Percentiles rank a stretch among this genome's conserved stretches.
Conservation (phyloP, 495 filamentous ascomycete genomes). For the Chaetomium fimeti region DNA sequence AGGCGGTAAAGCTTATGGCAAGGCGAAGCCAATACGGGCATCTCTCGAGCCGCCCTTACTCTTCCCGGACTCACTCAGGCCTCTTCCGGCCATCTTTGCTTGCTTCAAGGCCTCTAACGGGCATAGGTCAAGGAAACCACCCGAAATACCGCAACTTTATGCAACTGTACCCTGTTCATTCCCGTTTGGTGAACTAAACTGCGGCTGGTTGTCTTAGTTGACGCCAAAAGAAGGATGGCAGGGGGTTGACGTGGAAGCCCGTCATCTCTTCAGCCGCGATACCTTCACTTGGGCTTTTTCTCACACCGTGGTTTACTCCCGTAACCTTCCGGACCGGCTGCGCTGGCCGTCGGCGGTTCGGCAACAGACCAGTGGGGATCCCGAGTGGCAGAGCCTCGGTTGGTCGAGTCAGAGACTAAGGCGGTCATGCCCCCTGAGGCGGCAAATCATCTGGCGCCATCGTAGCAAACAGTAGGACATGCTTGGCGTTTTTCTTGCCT, state of each 20-base stretch:
- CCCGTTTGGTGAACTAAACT: not conserved
- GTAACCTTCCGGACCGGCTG: not conserved
- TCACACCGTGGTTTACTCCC: not conserved
- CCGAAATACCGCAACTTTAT: not conserved
- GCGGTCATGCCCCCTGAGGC: not conserved
- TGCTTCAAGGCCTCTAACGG: no score
- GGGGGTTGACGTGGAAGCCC: not conserved
- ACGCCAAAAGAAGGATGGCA: no score
- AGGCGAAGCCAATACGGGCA: not conserved
- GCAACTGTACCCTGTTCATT: not conserved
- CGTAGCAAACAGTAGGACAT: not conserved
- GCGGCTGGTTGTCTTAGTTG: no score
- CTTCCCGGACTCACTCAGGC: not conserved
- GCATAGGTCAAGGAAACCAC: no score
- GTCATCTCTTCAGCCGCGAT: not conserved
- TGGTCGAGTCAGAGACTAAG: not conserved
- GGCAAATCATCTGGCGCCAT: not conserved
- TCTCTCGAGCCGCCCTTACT: not conserved
- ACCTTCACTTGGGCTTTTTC: not conserved
- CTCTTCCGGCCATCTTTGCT: no score
- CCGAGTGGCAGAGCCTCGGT: not conserved
- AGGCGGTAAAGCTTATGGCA: not conserved
- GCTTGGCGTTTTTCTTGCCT: not conserved
- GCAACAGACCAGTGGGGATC: not conserved
- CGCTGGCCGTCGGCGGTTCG: not conserved